Percentiles rank a stretch among this genome's conserved stretches.
These are phyloP conservation scores for Gigaspora rosea DNA, from an alignment of 192 early-diverging fungal genomes.

Conservation along the genomic window DNA sequence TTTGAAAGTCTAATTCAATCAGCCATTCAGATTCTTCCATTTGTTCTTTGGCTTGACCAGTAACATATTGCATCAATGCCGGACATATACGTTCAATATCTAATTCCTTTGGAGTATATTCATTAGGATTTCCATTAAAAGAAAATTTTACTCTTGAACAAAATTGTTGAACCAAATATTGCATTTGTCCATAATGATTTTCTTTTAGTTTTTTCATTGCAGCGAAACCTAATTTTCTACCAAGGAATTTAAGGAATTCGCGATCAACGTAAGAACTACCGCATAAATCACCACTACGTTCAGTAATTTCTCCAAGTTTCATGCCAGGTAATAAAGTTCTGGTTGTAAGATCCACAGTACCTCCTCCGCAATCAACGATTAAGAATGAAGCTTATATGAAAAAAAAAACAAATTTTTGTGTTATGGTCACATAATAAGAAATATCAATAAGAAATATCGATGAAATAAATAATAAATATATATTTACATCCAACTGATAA, in stretches of 20 bases:
- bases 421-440: neutral
- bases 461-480: neutral
- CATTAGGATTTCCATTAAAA: constrained; percentile 23
- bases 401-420: neutral
- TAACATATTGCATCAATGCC: constrained; percentile 29
- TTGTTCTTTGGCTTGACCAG: constrained; percentile 42
- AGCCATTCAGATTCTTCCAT: constrained; percentile 53
- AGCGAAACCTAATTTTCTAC: constrained; percentile 48
- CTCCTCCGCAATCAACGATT: constrained; percentile 50
- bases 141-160: constrained; percentile 17
- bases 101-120: constrained; percentile 6
- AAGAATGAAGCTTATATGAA: constrained; percentile 37
- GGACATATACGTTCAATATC: constrained; percentile 33
- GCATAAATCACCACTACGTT: constrained; percentile 39
- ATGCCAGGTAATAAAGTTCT: constrained; percentile 29
- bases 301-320: constrained; percentile 42
- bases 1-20: constrained; percentile 47
- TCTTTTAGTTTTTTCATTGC: constrained; percentile 40
- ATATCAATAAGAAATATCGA: neutral
- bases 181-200: constrained; percentile 34
- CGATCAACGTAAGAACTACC: constrained; percentile 53
- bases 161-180: constrained; percentile 34
- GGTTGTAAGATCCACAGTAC: constrained; percentile 50
- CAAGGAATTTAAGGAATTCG: constrained; percentile 48
- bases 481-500: constrained; percentile 24